A percentile compares a stretch with the other conserved stretches of the same genome.
Evolutionary conservation across 345 rosid genomes (phyloP).

Genomic region (Ceriops tagal): DNA sequence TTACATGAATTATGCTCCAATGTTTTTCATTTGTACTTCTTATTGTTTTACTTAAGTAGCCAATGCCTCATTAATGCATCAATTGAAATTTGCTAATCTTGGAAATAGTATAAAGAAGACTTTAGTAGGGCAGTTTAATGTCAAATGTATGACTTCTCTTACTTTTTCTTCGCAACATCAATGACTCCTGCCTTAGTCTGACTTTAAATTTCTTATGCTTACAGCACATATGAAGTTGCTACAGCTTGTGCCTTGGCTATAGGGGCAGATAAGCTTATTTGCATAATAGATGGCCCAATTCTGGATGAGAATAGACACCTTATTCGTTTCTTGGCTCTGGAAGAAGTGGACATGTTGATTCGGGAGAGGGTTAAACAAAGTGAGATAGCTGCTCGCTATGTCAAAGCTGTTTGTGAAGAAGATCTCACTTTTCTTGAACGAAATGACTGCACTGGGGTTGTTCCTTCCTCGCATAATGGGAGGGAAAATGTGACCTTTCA

Average conservation of each 20-base stretch:
- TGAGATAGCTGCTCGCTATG: constrained; percentile 85
- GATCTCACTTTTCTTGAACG: constrained; percentile 34
- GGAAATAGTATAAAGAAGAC: not conserved
- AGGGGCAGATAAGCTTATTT: constrained; percentile 92
- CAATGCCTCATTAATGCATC: not conserved
- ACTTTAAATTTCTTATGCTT: constrained; percentile 15
- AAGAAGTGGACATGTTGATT: constrained; percentile 81
- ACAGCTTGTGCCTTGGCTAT: constrained; percentile 96
- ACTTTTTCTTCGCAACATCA: no score
- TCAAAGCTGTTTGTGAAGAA: constrained; percentile 73
- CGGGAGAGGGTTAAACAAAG: constrained; percentile 81
- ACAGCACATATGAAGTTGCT: constrained; percentile 97
- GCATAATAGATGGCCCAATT: constrained; percentile 88
- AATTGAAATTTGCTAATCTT: not conserved
- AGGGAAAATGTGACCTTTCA: constrained; percentile 48
- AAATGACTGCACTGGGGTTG: constrained; percentile 42
- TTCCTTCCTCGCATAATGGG: constrained; percentile 35
- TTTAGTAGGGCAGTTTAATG: no score
- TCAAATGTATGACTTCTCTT: not conserved
- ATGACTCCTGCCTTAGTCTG: constrained; percentile 1
- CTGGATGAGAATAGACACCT: constrained; percentile 76
- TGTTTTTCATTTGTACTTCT: not conserved
- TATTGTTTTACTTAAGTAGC: not conserved
- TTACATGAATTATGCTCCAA: not conserved
- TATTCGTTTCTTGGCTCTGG: constrained; percentile 77